Percentiles rank a stretch among this genome's conserved stretches.
These are phyloP conservation scores for Didymella pomorum DNA, from an alignment of 2,329 filamentous ascomycete species.

Conservation along the genomic window DNA sequence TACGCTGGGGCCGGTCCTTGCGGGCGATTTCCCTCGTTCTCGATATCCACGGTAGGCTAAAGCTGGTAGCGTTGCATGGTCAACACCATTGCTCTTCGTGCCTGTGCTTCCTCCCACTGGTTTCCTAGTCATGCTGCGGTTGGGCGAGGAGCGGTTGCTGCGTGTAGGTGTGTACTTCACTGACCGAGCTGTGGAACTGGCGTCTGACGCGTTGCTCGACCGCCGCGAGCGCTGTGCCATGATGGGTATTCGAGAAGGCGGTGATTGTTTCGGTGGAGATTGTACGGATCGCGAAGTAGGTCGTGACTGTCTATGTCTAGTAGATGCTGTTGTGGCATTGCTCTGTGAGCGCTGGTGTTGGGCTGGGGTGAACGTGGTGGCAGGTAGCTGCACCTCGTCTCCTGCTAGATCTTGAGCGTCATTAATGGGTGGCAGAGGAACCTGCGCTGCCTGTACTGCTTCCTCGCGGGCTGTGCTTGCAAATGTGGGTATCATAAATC, in stretches of 20 bases:
- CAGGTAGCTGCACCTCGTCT: slow-evolving; percentile 25
- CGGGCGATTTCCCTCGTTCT: slow-evolving; percentile 43
- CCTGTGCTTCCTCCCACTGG: slow-evolving; percentile 21
- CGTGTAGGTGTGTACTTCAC: slow-evolving; percentile 41
- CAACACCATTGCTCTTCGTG: slow-evolving; percentile 20
- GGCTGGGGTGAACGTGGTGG: slow-evolving; percentile 27
- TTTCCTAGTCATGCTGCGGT: slow-evolving; percentile 29
- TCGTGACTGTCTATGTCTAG: slow-evolving; percentile 23
- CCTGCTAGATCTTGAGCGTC: slow-evolving; percentile 17
- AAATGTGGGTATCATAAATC: slow-evolving; percentile 45
- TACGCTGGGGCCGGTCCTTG: slow-evolving; percentile 37
- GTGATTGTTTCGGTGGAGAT: slow-evolving; percentile 35
- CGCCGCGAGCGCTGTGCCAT: slow-evolving; percentile 41
- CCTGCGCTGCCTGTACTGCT: slow-evolving; percentile 19
- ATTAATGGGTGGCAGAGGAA: slow-evolving; percentile 17
- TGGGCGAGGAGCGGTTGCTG: slow-evolving; percentile 42
- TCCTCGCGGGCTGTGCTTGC: slow-evolving; percentile 27
- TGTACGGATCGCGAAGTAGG: slow-evolving; percentile 24
- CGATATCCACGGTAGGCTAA: slow-evolving; percentile 45
- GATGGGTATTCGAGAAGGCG: slow-evolving; percentile 47
- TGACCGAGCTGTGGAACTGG: slow-evolving; percentile 46
- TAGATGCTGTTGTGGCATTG: slow-evolving; percentile 26
- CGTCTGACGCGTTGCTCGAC: slow-evolving; percentile 47
- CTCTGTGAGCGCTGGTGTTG: slow-evolving; percentile 33
- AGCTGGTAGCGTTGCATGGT: slow-evolving; percentile 36